Base-by-base conservation (phyloP, 306 rosid species). In the Begonia masoniana region DNA sequence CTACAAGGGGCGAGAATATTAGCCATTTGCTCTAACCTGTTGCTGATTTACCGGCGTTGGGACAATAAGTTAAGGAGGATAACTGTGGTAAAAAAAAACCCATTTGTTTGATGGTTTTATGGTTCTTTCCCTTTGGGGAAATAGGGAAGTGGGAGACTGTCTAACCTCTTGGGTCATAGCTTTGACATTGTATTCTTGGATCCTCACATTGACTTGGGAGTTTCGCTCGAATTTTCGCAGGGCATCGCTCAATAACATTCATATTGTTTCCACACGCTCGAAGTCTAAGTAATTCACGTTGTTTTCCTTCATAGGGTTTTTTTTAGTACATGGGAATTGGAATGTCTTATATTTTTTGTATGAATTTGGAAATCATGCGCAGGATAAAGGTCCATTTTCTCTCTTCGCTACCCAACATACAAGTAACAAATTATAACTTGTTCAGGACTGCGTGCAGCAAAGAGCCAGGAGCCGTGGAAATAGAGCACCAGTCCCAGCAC, bases 1-100 rank as follows among this genome's bases (percentile, higher is more conserved):
- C 8, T 82, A 78, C 61, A 82, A 81, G 66, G 94, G 96, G 62
- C 76, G 88, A 26, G 93, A 89, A 9, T 85, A 77, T 69, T 91
- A 71, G 80, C 48, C 57, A 15, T 49, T 35, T 46, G 53, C 62
- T 63, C 61, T 71, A 74, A 50, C 26, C 13, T 10, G 41, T 31
- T 41, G 52, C 26, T 17, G 15, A 5, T 14, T 45, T 12, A 11
- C 15, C 2, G 15, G 49, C 49, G 12, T 60, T 19, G 56, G 49
- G 13, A 19, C 10, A 36, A 16, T 39, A 35, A 55, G 41, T 60
- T 60, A 17, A 39, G 19, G 41, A 54, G 41, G 36, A 60, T 16
- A 48, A 2, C 17, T 36, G n/a, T 16, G 12, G 55, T 9, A 47
- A 6, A 6, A 17, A 17, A 48, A 59, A 7, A 26, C 41, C 31